Conservation (phyloP, 2,329 filamentous ascomycete species). For the Plectosphaerella cucumerina region DNA sequence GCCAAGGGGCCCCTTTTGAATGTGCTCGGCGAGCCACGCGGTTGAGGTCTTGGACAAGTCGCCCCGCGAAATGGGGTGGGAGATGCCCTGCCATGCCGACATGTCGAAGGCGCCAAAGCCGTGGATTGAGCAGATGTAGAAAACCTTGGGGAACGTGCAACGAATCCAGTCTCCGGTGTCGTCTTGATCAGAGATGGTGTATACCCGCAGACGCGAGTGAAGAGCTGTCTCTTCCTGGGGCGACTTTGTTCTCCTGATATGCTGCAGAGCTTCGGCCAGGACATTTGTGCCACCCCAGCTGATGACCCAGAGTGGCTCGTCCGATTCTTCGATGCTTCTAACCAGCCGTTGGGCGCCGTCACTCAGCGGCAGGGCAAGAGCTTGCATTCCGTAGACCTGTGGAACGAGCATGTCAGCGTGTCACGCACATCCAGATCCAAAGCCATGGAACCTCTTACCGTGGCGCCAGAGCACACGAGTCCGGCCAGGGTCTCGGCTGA, state of each 20-base stretch:
- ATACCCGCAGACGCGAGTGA: conserved; percentile 39
- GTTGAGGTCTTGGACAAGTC: conserved; percentile 39
- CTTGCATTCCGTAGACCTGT: conserved; percentile 25
- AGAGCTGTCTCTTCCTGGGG: conserved; percentile 26
- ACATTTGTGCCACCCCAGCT: conserved; percentile 50
- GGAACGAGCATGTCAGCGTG: neutral
- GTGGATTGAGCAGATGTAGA: conserved; percentile 51
- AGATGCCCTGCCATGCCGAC: conserved; percentile 54
- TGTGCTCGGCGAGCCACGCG: conserved; percentile 46
- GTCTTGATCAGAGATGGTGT: conserved; percentile 56
- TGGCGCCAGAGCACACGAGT: conserved; percentile 27
- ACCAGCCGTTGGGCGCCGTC: conserved; percentile 38
- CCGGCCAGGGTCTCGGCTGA: conserved; percentile 21
- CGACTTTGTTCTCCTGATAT: conserved; percentile 27
- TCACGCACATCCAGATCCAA: neutral
- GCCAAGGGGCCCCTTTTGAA: conserved; percentile 43
- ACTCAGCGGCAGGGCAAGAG: conserved; percentile 21
- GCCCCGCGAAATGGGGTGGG: conserved; percentile 23
- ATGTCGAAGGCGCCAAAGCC: conserved; percentile 49
- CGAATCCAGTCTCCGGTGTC: conserved; percentile 53
- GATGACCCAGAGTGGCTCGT: conserved; percentile 44
- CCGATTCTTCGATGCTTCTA: conserved; percentile 12
- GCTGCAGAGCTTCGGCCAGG: conserved; percentile 41
- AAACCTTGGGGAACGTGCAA: conserved; percentile 44
- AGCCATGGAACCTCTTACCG: conserved; percentile 11